Evolutionary conservation across 352 stramenopile genomes (phyloP).

Genomic region (Pythium sukuiense): DNA sequence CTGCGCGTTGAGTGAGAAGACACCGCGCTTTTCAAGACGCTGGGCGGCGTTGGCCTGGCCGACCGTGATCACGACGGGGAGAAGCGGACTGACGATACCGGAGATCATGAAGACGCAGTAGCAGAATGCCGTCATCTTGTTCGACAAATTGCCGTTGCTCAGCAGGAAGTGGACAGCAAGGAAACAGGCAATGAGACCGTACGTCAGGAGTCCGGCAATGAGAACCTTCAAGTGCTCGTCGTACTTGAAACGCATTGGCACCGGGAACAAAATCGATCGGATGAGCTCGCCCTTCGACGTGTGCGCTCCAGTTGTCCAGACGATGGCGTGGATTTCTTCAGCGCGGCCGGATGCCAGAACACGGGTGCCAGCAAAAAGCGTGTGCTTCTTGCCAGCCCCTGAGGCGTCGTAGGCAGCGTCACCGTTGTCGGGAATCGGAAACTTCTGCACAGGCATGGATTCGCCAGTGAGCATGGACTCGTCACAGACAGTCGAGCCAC

Average conservation of each 20-base stretch:
- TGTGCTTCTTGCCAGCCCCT: slow-evolving; percentile 79
- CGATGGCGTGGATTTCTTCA: slow-evolving; percentile 72
- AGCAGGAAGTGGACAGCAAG: slow-evolving; percentile 72
- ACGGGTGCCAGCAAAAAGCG: slow-evolving; percentile 85
- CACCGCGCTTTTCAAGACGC: slow-evolving; percentile 67
- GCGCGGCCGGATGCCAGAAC: slow-evolving; percentile 54
- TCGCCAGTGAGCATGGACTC: slow-evolving; percentile 80
- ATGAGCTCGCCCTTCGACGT: slow-evolving; percentile 86
- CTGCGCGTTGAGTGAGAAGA: slow-evolving; percentile 83
- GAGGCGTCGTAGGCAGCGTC: slow-evolving; percentile 51
- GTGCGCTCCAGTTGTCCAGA: slow-evolving; percentile 80
- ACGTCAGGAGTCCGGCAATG: slow-evolving; percentile 71
- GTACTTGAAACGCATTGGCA: slow-evolving; percentile 91
- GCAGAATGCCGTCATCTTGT: slow-evolving; percentile 65
- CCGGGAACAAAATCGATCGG: slow-evolving; percentile 82
- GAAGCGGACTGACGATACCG: slow-evolving; percentile 74
- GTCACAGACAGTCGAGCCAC: slow-evolving; percentile 44
- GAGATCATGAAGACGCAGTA: slow-evolving; percentile 85
- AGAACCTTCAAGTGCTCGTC: slow-evolving; percentile 87
- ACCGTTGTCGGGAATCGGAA: slow-evolving; percentile 51
- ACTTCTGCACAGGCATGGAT: slow-evolving; percentile 89
- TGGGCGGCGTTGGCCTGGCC: slow-evolving; percentile 84
- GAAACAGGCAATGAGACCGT: slow-evolving; percentile 70
- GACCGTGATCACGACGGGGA: slow-evolving; percentile 89
- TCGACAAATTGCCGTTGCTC: slow-evolving; percentile 61